Conservation (phyloP, 176 grass and related monocot species). For the Carex parvula region DNA sequence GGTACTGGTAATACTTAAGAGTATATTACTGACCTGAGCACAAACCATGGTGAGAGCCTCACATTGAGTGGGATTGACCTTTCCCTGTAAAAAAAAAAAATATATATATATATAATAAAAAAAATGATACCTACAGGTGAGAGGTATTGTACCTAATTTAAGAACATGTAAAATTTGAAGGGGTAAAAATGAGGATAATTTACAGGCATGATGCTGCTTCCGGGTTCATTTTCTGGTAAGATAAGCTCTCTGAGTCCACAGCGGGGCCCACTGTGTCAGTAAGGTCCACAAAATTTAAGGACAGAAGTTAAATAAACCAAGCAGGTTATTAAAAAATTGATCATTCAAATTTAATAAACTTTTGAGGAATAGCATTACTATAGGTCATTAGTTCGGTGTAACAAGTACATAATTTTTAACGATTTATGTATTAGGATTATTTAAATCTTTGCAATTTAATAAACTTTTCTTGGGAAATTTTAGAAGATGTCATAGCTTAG, state of each 20-base stretch:
- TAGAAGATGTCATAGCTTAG: neutral
- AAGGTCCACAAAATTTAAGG: neutral
- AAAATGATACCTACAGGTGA: neutral
- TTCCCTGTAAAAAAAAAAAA: constrained; percentile 54
- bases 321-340: neutral
- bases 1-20: neutral
- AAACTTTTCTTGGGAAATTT: neutral
- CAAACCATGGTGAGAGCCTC: constrained; percentile 99
- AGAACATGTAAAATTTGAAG: constrained; percentile 24
- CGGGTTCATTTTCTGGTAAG: constrained; percentile 97
- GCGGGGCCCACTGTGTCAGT: constrained; percentile 65
- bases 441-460: neutral
- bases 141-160: neutral
- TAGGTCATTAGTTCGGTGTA: neutral
- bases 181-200: neutral
- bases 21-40: constrained; percentile 55
- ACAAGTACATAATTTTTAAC: neutral
- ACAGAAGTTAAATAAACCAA: neutral
- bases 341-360: neutral
- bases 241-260: constrained; percentile 97
- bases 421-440: neutral
- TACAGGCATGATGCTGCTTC: constrained; percentile 99
- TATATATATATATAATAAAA: neutral
- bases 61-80: constrained; percentile 96
- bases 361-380: neutral